Evolutionary conservation across 495 filamentous ascomycete species (phyloP), one percentile per base, ranked within the genome.

Genomic region (Neurospora sp.): DNA sequence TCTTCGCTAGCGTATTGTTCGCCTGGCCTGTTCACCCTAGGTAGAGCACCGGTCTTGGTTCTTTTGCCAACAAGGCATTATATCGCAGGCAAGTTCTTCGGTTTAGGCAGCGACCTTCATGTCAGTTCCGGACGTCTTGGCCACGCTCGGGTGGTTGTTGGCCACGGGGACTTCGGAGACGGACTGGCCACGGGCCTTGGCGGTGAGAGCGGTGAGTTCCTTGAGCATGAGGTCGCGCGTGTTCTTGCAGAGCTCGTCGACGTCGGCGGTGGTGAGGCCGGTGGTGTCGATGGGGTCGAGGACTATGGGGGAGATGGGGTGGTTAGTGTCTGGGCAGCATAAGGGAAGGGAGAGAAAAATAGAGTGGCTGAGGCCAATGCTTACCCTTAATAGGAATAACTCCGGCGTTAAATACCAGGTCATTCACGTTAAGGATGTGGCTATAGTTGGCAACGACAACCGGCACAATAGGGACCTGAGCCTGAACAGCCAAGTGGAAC

Each of bases 401-500:
- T 4, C 96, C 96, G 0, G 88, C 82, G 65, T 87, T 88, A 79
- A 98, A 98, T 7, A 89, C 86, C 75, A 88, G 74, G 59, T 84
- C 84, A 81, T 90, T 88, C 74, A 92, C 82, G 75, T 91, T 92
- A 75, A 98, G 81, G 35, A 99, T 79, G 76, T 97, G 89, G 39
- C 88, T 89, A 80, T 99, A 99, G 83, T 97, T 98, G 77, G 89
- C 92, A 9, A 89, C 87, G 27, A 98, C 92, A 27, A 97, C 84
- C 0, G 95, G 95, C 44, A 99, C 91, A 78, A 98, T 92, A 22
- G 93, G 94, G 38, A 97, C 95, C 78, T 93, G 91, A 1, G 95
- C 96, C 84, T 98, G 92, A 8, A 99, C 89, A 27, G 96, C 96
- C 12, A 99, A 85, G 80, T 98, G 96, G 83, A 98, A 99, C 44